Percentiles rank a stretch among this genome's conserved stretches.
phyloP scores from a whole-genome alignment of 2,329 filamentous ascomycete species.

The Colletotrichum endophyticum region DNA sequence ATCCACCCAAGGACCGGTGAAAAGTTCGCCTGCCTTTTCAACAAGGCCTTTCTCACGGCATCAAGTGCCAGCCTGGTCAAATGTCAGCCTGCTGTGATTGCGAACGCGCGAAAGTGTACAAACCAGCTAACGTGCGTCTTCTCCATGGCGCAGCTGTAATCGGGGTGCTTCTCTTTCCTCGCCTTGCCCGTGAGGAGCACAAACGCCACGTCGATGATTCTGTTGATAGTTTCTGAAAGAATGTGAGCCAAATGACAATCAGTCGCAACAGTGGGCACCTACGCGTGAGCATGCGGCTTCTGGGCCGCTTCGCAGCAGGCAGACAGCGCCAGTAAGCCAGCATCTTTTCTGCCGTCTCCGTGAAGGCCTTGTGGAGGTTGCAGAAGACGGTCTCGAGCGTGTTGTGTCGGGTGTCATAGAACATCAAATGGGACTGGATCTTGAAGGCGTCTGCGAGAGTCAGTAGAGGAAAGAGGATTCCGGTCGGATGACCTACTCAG shows the following conservation, averaged over 20 bases:
- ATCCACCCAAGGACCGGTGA: constrained; percentile 10
- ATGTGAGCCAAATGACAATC: background rate
- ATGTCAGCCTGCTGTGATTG: background rate
- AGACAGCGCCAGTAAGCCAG: constrained; percentile 68
- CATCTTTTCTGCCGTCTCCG: constrained; percentile 79
- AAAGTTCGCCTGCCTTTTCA: constrained; percentile 13
- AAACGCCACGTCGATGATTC: constrained; percentile 68
- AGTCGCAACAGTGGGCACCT: constrained; percentile 31
- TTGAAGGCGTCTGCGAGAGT: constrained; percentile 68
- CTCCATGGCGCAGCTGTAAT: constrained; percentile 64
- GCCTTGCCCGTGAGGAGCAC: constrained; percentile 65
- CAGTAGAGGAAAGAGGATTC: background rate
- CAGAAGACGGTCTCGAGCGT: constrained; percentile 67
- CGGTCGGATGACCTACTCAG: constrained; percentile 55
- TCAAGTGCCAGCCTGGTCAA: constrained; percentile 12
- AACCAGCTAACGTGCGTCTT: constrained; percentile 67
- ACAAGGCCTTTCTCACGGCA: background rate
- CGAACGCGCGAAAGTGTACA: constrained; percentile 32
- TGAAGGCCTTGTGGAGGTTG: constrained; percentile 79
- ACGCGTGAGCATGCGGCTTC: constrained; percentile 67
- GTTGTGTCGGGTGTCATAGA: constrained; percentile 83
- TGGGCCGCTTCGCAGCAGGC: constrained; percentile 58
- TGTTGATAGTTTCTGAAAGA: constrained; percentile 64
- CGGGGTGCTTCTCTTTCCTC: constrained; percentile 48
- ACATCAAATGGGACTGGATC: constrained; percentile 84